Percentiles rank a stretch among this genome's conserved stretches.
These are phyloP conservation scores for Plasmodium vivax DNA, from an alignment of 169 alveolate species.

Conservation along the genomic window DNA sequence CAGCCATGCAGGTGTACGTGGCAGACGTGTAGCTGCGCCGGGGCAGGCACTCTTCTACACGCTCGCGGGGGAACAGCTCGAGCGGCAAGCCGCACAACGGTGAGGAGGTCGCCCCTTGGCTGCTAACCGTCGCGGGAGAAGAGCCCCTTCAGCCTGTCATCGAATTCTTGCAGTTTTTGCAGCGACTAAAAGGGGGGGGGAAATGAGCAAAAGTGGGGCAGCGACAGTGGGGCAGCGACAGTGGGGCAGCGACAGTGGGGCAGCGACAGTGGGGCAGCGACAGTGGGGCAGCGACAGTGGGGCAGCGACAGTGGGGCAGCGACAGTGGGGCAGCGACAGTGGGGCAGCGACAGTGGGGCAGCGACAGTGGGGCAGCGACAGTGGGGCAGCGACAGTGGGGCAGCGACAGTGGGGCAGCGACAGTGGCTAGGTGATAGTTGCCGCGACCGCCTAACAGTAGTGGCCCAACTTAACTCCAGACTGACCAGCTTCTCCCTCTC, in stretches of 20 bases:
- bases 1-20: background rate
- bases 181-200: conserved; percentile 16
- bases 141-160: conserved; percentile 39
- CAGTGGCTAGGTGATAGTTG: background rate
- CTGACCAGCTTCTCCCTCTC: conserved; percentile 64
- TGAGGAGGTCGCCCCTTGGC: background rate
- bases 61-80: background rate
- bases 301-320: too few species aligned
- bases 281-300: too few species aligned
- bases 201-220: background rate
- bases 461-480: too few species aligned
- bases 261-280: too few species aligned
- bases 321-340: too few species aligned
- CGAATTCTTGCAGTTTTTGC: conserved; percentile 51
- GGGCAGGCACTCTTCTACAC: background rate
- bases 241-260: too few species aligned
- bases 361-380: too few species aligned
- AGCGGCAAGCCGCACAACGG: background rate
- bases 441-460: background rate
- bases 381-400: too few species aligned
- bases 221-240: background rate
- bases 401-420: too few species aligned
- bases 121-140: conserved; percentile 16
- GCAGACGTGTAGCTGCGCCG: background rate
- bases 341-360: too few species aligned